These are phyloP conservation scores for Aspergillus ellipticus DNA, from an alignment of 495 filamentous ascomycete genomes.

Conservation along the genomic window DNA sequence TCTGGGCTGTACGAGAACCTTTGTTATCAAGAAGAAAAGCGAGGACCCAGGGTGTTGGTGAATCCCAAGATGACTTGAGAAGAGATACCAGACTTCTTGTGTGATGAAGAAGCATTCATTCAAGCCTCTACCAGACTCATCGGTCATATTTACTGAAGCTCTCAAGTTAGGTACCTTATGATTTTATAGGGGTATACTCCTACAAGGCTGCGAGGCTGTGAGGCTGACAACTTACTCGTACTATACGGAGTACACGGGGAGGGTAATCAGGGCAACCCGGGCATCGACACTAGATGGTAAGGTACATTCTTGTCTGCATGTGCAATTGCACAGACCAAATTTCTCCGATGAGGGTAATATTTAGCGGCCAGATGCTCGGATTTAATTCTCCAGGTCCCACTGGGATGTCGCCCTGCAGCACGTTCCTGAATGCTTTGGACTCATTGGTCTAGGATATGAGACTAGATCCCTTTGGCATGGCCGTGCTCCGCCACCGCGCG, in stretches of 20 bases:
- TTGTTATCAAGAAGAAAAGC: background rate
- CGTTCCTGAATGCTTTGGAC: background rate
- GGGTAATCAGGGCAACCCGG: too few relatives aligned
- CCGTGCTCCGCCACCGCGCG: slow-evolving; percentile 1
- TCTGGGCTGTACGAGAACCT: background rate
- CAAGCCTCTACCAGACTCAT: background rate
- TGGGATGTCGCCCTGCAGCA: background rate
- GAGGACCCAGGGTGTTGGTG: too few relatives aligned
- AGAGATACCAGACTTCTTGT: too few relatives aligned
- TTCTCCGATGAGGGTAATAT: background rate
- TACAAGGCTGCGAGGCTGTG: background rate
- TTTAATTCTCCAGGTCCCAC: background rate
- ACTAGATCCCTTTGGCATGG: background rate
- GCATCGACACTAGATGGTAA: too few relatives aligned
- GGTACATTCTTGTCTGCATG: background rate
- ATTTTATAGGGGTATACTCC: background rate
- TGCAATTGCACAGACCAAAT: background rate
- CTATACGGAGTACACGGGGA: too few relatives aligned
- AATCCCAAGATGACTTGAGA: too few relatives aligned
- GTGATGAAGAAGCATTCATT: background rate
- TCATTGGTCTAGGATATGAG: background rate
- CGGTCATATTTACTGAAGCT: background rate
- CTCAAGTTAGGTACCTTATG: background rate
- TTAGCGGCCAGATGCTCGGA: background rate
- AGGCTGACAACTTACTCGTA: background rate